Conservation (phyloP, 306 rosid species). For the Geum urbanum region DNA sequence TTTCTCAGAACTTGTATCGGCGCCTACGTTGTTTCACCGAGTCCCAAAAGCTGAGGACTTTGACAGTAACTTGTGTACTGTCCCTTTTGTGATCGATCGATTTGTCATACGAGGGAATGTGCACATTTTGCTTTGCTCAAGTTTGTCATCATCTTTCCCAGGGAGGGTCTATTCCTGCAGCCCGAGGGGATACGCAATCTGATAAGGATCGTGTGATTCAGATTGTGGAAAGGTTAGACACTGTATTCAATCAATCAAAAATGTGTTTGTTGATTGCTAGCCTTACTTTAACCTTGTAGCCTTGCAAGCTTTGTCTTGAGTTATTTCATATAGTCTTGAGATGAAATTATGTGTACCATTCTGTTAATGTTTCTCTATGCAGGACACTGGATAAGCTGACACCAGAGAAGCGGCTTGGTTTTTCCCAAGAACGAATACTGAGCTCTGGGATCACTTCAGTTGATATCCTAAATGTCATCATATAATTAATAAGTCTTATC, state of each 20-base stretch:
- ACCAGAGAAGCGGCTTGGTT: constrained; percentile 87
- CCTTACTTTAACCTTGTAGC: not conserved
- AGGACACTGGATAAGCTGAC: constrained; percentile 94
- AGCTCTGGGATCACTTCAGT: constrained; percentile 91
- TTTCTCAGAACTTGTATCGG: too few relatives aligned
- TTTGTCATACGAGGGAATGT: too few relatives aligned
- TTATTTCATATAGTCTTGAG: too few relatives aligned
- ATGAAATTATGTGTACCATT: not conserved
- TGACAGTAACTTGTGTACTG: too few relatives aligned
- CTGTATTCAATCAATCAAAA: not conserved
- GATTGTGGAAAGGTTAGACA: constrained; percentile 81
- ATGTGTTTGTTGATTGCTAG: too few relatives aligned
- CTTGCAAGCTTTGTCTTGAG: not conserved
- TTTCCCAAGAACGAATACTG: constrained; percentile 85
- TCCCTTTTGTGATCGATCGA: too few relatives aligned
- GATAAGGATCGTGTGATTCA: constrained; percentile 90
- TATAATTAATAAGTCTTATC: not conserved
- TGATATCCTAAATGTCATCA: constrained; percentile 72
- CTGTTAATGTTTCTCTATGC: constrained; percentile 23
- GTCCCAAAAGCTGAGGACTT: too few relatives aligned
- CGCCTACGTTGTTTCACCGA: too few relatives aligned
- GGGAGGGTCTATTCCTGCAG: constrained; percentile 59
- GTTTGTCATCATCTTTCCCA: too few relatives aligned
- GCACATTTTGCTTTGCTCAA: too few relatives aligned
- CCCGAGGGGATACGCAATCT: constrained; percentile 70